Evolutionary conservation across 2,329 filamentous ascomycete genomes (phyloP), one percentile per base, ranked within the genome.

Genomic region (Fusarium scirpi): DNA sequence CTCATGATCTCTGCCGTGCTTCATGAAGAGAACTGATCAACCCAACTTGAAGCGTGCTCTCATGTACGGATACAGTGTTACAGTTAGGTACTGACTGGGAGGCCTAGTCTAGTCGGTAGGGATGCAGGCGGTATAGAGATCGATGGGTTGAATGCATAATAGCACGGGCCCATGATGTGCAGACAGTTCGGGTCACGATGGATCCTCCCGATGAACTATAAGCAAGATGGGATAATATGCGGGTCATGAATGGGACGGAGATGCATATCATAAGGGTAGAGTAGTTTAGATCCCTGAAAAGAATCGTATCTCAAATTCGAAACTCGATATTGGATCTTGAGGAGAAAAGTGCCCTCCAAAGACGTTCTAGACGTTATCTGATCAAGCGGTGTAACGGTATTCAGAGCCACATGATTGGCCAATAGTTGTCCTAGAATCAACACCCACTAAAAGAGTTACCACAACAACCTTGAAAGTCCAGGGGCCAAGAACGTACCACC

Each of bases 371-470:
- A 38, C 34, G 38, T 34, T 61, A 20, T 66, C 48, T 41, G 48
- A 67, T 67, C 25, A 41, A 67, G 48, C 63, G 56, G 62, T 67
- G 43, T 46, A 66, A 49, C 40, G 48, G 16, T n/a, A 54, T 67
- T 22, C 18, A 46, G 30, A 22, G 25, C 25, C 56, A 49, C 13
- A 41, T 66, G 63, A 64, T 68, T 65, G 67, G 64, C 27, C 24
- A 22, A 45, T 45, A 40, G 12, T 22, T n/a, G 24, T 34, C 43
- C 15, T 20, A 62, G 46, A 48, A 48, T 63, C 52, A 73, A 70
- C 64, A 72, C 51, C 72, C 71, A 73, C 73, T 61, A 62, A 52
- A 52, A 57, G 56, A 66, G 63, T 66, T 66, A 66, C 63, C 63
- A 66, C 60, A 65, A 69, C 62, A 66, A 69, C 66, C 65, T 48